These are phyloP conservation scores for Silene uniflora DNA, from an alignment of 148 eudicot species.

Conservation along the genomic window DNA sequence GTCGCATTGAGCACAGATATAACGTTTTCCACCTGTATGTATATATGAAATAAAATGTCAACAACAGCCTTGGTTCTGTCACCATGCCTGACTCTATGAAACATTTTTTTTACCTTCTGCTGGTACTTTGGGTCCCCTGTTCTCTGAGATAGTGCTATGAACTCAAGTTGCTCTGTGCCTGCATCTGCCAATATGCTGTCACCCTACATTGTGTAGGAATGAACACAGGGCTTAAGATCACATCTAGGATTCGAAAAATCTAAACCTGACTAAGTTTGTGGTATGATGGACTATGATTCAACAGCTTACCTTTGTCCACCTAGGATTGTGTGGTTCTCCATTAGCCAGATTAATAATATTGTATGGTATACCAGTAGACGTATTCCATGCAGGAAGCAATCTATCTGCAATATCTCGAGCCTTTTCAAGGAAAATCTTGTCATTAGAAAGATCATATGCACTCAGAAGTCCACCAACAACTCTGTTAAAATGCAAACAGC, in stretches of 20 bases:
- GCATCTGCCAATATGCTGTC: constrained; percentile 95
- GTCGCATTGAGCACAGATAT: constrained; percentile 77
- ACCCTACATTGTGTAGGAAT: constrained; percentile 44
- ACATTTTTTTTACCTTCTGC: constrained; percentile 54
- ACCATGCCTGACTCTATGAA: not conserved
- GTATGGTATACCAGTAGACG: constrained; percentile 84
- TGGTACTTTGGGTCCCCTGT: constrained; percentile 97
- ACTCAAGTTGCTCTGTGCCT: constrained; percentile 97
- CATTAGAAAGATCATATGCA: constrained; percentile 94
- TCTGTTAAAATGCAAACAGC: constrained; percentile 37
- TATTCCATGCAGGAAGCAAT: constrained; percentile 91
- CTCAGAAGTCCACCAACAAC: constrained; percentile 99
- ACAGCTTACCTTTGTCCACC: constrained; percentile 90
- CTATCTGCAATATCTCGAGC: constrained; percentile 96
- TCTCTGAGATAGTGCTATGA: constrained; percentile 96
- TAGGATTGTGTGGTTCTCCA: constrained; percentile 86
- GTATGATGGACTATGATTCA: not conserved
- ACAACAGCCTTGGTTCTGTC: not conserved
- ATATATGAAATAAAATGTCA: not conserved
- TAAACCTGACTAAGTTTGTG: not conserved
- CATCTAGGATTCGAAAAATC: not conserved
- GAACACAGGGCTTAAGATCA: not conserved
- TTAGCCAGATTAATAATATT: constrained; percentile 81
- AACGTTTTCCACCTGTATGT: constrained; percentile 69
- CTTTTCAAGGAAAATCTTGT: constrained; percentile 85